phyloP scores from a whole-genome alignment of 352 stramenopile species.

The Phytopythium cucurbitacearum region DNA sequence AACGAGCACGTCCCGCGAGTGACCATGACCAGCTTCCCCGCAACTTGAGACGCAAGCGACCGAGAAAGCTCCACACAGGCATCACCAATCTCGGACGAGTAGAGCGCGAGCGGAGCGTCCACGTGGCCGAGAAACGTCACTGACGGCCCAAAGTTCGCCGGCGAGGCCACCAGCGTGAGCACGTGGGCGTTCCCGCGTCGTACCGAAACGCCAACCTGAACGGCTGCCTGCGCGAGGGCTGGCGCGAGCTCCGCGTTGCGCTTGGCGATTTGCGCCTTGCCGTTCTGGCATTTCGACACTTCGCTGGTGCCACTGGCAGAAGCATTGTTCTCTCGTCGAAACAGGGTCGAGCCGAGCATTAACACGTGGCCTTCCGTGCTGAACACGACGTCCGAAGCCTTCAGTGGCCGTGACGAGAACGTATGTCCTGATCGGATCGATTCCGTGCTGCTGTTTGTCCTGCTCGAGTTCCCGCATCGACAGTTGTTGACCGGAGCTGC shows the following conservation, averaged over 20 bases:
- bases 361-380: slow-evolving; percentile 82
- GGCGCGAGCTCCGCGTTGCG: slow-evolving; percentile 30
- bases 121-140: slow-evolving; percentile 34
- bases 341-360: slow-evolving; percentile 55
- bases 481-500: too few species aligned
- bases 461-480: slow-evolving; percentile 7
- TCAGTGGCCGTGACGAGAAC: slow-evolving; percentile 21
- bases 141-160: slow-evolving; percentile 58
- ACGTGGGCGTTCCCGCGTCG: slow-evolving; percentile 55
- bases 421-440: not conserved
- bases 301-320: too few species aligned
- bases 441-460: not conserved
- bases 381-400: slow-evolving; percentile 72
- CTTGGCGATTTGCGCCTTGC: slow-evolving; percentile 33
- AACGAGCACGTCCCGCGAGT: slow-evolving; percentile 72
- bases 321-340: slow-evolving; percentile 12
- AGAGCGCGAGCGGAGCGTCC: slow-evolving; percentile 54
- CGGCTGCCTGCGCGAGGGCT: slow-evolving; percentile 12
- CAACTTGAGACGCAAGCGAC: slow-evolving; percentile 13
- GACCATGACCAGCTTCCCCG: slow-evolving; percentile 66
- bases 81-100: slow-evolving; percentile 30
- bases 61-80: slow-evolving; percentile 36
- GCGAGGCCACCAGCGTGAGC: slow-evolving; percentile 61
- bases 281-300: slow-evolving; percentile 46
- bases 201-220: slow-evolving; percentile 57